Evolutionary conservation across 2,329 filamentous ascomycete species (phyloP), one percentile per base, ranked within the genome.

Genomic region (Penicillium digitatum): DNA sequence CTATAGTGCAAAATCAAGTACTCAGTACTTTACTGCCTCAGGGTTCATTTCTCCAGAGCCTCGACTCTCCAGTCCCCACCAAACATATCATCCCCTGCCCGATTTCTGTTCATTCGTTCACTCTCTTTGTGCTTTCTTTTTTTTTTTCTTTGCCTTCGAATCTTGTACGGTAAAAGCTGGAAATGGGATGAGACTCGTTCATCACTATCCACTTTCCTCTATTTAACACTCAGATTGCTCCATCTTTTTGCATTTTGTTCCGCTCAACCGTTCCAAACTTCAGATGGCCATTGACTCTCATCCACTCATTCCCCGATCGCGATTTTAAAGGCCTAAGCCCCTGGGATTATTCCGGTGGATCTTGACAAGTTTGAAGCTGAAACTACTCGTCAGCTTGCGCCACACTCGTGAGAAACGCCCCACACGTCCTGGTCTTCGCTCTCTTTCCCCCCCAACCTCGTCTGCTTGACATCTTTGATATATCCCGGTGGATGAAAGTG

Each of bases 381-480:
- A 70, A 64, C 61, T 53, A 52, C 61, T 67, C 65, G 65, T 74
- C 72, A 75, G 72, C 73, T 76, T 76, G 73, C 73, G 73, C 73
- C 73, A 76, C 73, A 75, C 71, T 74, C 65, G 65, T 65, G 46
- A 52, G 52, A 55, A 62, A 62, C 69, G 67, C 68, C 70, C 69
- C 67, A 71, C 70, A 69, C 66, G 64, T 66, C 67, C 58, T 63
- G 59, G 55, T 58, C 60, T 63, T 64, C 56, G 61, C 53, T 58
- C 35, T 52, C 52, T 40, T 46, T 38, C 45, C 51, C 34, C 55
- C 55, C 52, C 47, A 52, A 57, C 40, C 52, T 48, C 39, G 43
- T 53, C 59, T 56, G 52, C 40, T 54, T 52, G 47, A 51, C 40
- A 47, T 40, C 32, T 55, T 53, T 35, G 51, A 53, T 35, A 45